These are phyloP conservation scores for Cyberlindnera mrakii DNA, from an alignment of 805 yeast genomes.

Conservation along the genomic window DNA sequence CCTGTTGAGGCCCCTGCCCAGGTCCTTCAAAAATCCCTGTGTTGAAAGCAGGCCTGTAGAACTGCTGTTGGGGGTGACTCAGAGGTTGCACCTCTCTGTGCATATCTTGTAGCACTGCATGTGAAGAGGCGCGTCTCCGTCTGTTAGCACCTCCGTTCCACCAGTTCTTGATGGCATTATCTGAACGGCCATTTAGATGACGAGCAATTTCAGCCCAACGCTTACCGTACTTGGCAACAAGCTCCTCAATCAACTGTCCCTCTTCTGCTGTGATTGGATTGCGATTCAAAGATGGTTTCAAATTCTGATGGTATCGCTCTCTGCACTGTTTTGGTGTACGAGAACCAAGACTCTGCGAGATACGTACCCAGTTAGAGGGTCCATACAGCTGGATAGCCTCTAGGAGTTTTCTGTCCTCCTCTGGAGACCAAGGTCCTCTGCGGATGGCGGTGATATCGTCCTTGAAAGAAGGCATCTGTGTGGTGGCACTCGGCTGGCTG, in stretches of 20 bases:
- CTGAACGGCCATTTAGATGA: slow-evolving; percentile 81
- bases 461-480: not conserved
- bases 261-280: slow-evolving; percentile 82
- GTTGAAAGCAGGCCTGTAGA: slow-evolving; percentile 12
- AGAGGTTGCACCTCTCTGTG: slow-evolving; percentile 1
- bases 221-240: slow-evolving; percentile 76
- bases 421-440: slow-evolving; percentile 88
- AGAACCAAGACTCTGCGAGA: slow-evolving; percentile 64
- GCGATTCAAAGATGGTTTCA: slow-evolving; percentile 78
- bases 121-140: slow-evolving; percentile 49
- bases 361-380: slow-evolving; percentile 85
- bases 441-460: slow-evolving; percentile 22
- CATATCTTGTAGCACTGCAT: slow-evolving; percentile 15
- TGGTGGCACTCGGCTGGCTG: not conserved
- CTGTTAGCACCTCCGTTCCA: slow-evolving; percentile 94
- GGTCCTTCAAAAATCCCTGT: slow-evolving; percentile 15
- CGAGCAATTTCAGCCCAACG: slow-evolving; percentile 93
- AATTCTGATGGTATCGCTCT: slow-evolving; percentile 86
- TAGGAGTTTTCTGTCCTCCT: slow-evolving; percentile 69
- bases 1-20: not conserved
- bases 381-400: slow-evolving; percentile 67
- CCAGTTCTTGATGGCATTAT: slow-evolving; percentile 91
- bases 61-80: slow-evolving; percentile 1
- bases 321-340: slow-evolving; percentile 90
- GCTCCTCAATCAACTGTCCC: slow-evolving; percentile 71